These are phyloP conservation scores for Colletotrichum navitas DNA, from an alignment of 2,329 filamentous ascomycete species.

Conservation along the genomic window DNA sequence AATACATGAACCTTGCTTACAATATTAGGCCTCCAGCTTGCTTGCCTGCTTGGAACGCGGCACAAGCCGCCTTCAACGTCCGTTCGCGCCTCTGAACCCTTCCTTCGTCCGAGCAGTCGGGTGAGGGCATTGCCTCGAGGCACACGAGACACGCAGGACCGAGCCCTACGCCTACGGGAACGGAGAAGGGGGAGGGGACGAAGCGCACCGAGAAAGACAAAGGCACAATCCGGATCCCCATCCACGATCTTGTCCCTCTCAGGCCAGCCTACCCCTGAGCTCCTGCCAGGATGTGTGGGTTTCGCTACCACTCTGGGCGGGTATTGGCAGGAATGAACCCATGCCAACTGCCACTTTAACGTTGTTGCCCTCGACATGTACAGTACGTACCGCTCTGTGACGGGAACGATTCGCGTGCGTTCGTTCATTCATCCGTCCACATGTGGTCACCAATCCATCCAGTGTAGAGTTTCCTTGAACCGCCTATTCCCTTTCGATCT, in stretches of 20 bases:
- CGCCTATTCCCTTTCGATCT: not conserved
- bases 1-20: not conserved
- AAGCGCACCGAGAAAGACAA: not conserved
- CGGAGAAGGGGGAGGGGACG: too few relatives aligned
- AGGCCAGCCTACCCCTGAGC: not conserved
- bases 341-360: not conserved
- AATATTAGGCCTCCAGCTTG: not conserved
- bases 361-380: not conserved
- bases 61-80: not conserved
- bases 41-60: constrained; percentile 10
- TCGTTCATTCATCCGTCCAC: constrained; percentile 3
- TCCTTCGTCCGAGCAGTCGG: not conserved
- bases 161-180: not conserved
- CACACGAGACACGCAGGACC: not conserved
- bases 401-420: constrained; percentile 20
- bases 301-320: constrained; percentile 19
- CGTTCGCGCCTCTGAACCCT: not conserved
- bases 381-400: not conserved
- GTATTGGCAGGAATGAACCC: constrained; percentile 5
- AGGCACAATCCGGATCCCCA: constrained; percentile 12
- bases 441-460: not conserved
- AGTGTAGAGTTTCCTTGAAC: not conserved
- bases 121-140: not conserved
- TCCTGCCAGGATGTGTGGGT: constrained; percentile 7
- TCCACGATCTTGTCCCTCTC: constrained; percentile 1